phyloP scores from a whole-genome alignment of 129 eudicot species.

The Daucus carota region DNA sequence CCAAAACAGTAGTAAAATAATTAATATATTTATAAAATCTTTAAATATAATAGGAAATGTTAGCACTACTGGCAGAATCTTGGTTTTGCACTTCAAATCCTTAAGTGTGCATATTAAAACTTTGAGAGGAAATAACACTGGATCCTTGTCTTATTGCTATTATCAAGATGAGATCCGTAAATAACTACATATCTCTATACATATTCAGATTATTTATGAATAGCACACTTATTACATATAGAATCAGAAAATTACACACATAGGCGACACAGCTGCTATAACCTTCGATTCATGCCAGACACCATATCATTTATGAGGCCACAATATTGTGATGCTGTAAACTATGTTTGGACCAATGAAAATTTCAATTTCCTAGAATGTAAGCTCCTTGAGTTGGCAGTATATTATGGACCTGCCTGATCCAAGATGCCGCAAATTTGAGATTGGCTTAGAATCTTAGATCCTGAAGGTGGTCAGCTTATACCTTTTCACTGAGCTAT shows the following conservation, averaged over 20 bases:
- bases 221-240: not conserved
- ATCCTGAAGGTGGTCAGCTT: not conserved
- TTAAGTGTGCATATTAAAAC: not conserved
- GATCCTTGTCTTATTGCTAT: not conserved
- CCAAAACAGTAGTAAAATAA: not conserved
- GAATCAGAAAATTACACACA: not conserved
- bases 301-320: not conserved
- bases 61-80: not conserved
- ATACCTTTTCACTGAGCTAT: not conserved
- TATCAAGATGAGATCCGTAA: not conserved
- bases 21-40: not conserved
- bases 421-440: not conserved
- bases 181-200: not conserved
- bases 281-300: too few relatives aligned
- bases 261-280: not conserved
- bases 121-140: not conserved
- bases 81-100: not conserved
- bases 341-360: not conserved
- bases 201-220: not conserved
- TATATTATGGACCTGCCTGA: not conserved
- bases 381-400: not conserved
- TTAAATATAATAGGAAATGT: not conserved
- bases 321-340: not conserved
- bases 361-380: not conserved
- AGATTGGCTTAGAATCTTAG: not conserved